Evolutionary conservation across 768 basidiomycete species (phyloP).

Genomic region (Russula griseocarnosa): DNA sequence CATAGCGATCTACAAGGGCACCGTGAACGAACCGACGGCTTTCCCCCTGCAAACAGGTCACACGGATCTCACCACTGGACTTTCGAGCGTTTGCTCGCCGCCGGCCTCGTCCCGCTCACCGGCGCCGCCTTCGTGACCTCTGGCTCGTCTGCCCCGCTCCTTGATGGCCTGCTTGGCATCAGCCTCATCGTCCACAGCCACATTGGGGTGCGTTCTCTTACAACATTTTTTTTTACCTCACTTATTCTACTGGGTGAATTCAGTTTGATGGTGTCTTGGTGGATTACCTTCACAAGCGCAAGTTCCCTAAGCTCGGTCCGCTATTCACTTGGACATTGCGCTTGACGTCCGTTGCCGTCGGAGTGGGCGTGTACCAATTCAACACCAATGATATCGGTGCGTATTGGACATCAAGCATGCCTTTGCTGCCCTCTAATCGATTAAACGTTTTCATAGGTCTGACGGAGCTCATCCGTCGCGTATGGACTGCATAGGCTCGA

Average conservation of each 20-base stretch:
- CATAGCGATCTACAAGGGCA: conserved; percentile 80
- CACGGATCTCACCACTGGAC: conserved; percentile 92
- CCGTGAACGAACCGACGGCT: conserved; percentile 90
- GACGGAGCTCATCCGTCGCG: conserved; percentile 76
- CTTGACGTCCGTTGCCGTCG: conserved; percentile 68
- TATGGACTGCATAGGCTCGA: conserved; percentile 65
- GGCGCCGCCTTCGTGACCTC: conserved; percentile 81
- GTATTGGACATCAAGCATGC: too few relatives aligned
- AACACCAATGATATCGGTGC: conserved; percentile 97
- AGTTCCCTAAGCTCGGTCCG: conserved; percentile 81
- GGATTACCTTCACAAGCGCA: conserved; percentile 92
- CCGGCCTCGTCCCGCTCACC: conserved; percentile 85
- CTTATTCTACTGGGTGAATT: neutral
- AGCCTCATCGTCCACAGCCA: conserved; percentile 92
- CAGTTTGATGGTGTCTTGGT: conserved; percentile 74
- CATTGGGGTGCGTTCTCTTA: conserved; percentile 66
- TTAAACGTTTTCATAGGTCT: conserved; percentile 52
- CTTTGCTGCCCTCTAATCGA: neutral
- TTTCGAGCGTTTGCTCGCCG: conserved; percentile 90
- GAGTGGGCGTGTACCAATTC: conserved; percentile 94
- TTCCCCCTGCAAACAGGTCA: conserved; percentile 73
- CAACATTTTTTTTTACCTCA: neutral
- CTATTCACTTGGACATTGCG: conserved; percentile 73
- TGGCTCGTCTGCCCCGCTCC: conserved; percentile 69
- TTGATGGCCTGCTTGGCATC: conserved; percentile 87